A percentile compares a stretch with the other conserved stretches of the same genome.
Conservation (phyloP, 768 basidiomycete species). For the Boletus vinaceobasis region DNA sequence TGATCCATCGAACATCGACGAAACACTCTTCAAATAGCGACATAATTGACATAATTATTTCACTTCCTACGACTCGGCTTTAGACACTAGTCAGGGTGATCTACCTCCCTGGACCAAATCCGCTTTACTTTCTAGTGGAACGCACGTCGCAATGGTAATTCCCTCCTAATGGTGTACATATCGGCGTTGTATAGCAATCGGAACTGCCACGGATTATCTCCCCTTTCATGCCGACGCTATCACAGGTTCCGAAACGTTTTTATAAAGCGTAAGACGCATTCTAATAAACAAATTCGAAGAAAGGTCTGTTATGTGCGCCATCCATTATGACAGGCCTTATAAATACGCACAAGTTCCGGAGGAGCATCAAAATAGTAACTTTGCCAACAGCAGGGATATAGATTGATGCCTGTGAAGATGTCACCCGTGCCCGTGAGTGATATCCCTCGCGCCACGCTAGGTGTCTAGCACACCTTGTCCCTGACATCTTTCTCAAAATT, state of each 20-base stretch:
- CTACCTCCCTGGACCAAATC: conserved; percentile 9
- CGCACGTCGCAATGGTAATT: conserved; percentile 24
- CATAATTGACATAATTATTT: conserved; percentile 9
- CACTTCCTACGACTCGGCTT: conserved; percentile 5
- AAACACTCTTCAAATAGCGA: conserved; percentile 42
- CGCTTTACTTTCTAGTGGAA: conserved; percentile 14
- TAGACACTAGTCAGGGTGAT: conserved; percentile 18
- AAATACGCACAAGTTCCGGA: conserved; percentile 80
- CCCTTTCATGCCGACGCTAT: conserved; percentile 9
- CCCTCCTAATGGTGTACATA: conserved; percentile 34
- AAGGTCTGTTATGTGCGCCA: conserved; percentile 2
- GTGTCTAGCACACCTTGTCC: conserved; percentile 65
- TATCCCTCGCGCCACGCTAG: not conserved
- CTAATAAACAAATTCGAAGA: conserved; percentile 11
- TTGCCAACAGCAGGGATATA: conserved; percentile 98
- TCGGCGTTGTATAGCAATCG: conserved; percentile 26
- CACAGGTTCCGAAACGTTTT: conserved; percentile 5
- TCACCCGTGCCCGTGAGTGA: conserved; percentile 8
- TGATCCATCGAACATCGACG: conserved; percentile 41
- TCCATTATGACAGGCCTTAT: not conserved
- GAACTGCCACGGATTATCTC: conserved; percentile 9
- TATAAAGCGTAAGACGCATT: conserved; percentile 30
- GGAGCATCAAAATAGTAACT: conserved; percentile 96
- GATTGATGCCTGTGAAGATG: conserved; percentile 62
- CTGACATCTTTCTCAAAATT: conserved; percentile 94